These are phyloP conservation scores for Ustilago crameri DNA, from an alignment of 1,284 basidiomycete genomes.

Conservation along the genomic window DNA sequence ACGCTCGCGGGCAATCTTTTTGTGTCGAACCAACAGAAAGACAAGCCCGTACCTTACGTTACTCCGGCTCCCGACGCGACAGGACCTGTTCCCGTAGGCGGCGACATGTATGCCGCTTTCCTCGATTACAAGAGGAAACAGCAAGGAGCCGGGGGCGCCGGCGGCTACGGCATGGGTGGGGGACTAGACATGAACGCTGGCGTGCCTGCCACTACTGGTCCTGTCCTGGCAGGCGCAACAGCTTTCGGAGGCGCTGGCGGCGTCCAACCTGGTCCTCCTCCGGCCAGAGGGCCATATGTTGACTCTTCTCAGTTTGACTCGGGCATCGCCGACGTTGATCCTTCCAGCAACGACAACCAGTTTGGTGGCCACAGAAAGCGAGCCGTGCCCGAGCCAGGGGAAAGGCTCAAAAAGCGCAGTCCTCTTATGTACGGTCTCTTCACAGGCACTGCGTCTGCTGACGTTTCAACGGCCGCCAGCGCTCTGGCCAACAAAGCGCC, in stretches of 20 bases:
- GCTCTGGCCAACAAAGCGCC: conserved; percentile 2
- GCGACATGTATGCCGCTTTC: conserved; percentile 29
- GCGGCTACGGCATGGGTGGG: not conserved
- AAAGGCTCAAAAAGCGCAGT: conserved; percentile 7
- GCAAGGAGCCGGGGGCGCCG: not conserved
- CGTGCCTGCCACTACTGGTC: not conserved
- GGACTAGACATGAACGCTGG: not conserved
- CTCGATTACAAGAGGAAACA: conserved; percentile 15
- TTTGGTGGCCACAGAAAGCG: conserved; percentile 26
- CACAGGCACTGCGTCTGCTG: not conserved
- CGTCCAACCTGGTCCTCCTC: too few species aligned
- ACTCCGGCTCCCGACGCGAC: conserved; percentile 25
- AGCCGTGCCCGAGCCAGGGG: not conserved
- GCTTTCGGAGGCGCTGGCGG: not conserved
- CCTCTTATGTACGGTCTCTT: not conserved
- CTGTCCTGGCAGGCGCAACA: not conserved
- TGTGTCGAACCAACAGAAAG: conserved; percentile 15
- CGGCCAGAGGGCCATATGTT: too few species aligned
- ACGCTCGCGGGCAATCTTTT: conserved; percentile 15
- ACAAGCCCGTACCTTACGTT: conserved; percentile 32
- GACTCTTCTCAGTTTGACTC: not conserved
- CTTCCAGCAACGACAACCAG: not conserved
- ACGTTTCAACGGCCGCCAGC: not conserved
- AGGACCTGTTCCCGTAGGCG: conserved; percentile 28
- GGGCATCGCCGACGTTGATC: not conserved